These are phyloP conservation scores for Bipolaris cookei DNA, from an alignment of 2,329 filamentous ascomycete species.

Conservation along the genomic window DNA sequence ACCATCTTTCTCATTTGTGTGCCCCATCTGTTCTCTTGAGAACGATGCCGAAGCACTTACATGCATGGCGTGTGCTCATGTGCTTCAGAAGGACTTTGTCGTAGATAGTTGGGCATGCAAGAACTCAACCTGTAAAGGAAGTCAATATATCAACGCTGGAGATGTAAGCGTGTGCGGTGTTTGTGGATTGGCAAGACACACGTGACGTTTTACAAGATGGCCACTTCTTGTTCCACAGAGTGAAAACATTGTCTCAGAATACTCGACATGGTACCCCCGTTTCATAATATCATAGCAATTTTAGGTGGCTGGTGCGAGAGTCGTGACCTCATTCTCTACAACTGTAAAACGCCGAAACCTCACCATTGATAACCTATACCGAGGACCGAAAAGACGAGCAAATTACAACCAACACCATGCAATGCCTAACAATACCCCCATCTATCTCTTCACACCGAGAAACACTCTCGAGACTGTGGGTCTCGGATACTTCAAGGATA, in stretches of 20 bases:
- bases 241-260: not conserved
- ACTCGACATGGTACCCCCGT: not conserved
- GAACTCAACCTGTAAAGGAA: slow-evolving; percentile 61
- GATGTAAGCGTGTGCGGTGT: slow-evolving; percentile 74
- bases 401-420: slow-evolving; percentile 13
- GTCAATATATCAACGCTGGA: slow-evolving; percentile 69
- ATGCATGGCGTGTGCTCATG: slow-evolving; percentile 74
- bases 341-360: not conserved
- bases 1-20: slow-evolving; percentile 38
- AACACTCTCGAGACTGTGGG: not conserved
- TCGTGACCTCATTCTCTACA: slow-evolving; percentile 16
- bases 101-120: slow-evolving; percentile 69
- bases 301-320: not conserved
- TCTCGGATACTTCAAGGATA: not conserved
- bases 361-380: too few species aligned
- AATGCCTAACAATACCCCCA: slow-evolving; percentile 35
- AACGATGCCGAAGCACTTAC: slow-evolving; percentile 64
- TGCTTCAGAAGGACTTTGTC: slow-evolving; percentile 63
- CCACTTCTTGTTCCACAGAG: not conserved
- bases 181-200: slow-evolving; percentile 57
- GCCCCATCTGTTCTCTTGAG: slow-evolving; percentile 71
- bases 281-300: not conserved
- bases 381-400: not conserved
- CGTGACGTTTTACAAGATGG: not conserved
- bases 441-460: slow-evolving; percentile 37